These are phyloP conservation scores for Mycena olivaceomarginata DNA, from an alignment of 768 basidiomycete species.

Conservation along the genomic window DNA sequence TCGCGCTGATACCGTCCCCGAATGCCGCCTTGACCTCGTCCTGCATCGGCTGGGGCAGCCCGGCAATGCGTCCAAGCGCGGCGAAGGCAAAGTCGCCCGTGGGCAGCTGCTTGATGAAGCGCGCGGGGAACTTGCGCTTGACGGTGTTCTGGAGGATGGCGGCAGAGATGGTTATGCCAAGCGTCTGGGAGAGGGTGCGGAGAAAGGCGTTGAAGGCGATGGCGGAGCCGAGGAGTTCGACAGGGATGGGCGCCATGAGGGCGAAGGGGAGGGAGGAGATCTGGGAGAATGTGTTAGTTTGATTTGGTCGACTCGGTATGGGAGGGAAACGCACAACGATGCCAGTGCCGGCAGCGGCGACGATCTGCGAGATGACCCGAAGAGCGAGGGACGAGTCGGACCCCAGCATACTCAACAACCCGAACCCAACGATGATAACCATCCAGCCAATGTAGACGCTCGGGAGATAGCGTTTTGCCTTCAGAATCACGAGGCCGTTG, in stretches of 20 bases:
- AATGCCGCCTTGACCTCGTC: slow-evolving; percentile 8
- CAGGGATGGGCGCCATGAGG: slow-evolving; percentile 21
- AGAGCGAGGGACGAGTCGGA: background rate
- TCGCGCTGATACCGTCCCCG: background rate
- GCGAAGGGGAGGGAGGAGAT: slow-evolving; percentile 16
- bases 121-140: slow-evolving; percentile 12
- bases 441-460: slow-evolving; percentile 10
- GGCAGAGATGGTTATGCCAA: slow-evolving; percentile 17
- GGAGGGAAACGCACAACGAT: background rate
- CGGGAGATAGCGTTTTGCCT: slow-evolving; percentile 10
- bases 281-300: background rate
- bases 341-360: slow-evolving; percentile 5
- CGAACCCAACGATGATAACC: slow-evolving; percentile 1
- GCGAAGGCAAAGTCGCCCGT: slow-evolving; percentile 13
- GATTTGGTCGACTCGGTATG: background rate
- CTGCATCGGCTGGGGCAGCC: slow-evolving; percentile 18
- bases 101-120: slow-evolving; percentile 13
- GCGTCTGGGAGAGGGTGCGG: slow-evolving; percentile 13
- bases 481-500: slow-evolving; percentile 1
- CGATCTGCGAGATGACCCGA: slow-evolving; percentile 3
- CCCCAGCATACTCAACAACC: background rate
- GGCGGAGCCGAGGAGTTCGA: slow-evolving; percentile 10
- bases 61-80: slow-evolving; percentile 2
- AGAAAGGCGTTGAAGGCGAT: slow-evolving; percentile 23
- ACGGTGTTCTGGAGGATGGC: slow-evolving; percentile 23